Conservation (phyloP, 306 rosid species). For the Vigna angularis region DNA sequence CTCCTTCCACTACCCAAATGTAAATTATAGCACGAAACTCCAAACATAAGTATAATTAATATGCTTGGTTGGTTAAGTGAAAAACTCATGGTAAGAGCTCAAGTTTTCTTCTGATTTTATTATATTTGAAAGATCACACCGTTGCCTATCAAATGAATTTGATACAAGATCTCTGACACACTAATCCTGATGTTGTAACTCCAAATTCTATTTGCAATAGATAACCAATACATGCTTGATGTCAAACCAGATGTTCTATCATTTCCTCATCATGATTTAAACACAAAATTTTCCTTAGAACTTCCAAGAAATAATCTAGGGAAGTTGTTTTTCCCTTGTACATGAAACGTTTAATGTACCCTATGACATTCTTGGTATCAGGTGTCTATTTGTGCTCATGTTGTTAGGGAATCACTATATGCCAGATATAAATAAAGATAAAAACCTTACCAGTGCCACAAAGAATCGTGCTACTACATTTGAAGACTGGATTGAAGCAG, state of each 20-base stretch:
- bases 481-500: slow-evolving; percentile 73
- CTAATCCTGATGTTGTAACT: not conserved
- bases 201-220: slow-evolving; percentile 32
- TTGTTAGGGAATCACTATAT: slow-evolving; percentile 26
- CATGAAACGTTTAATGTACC: slow-evolving; percentile 6
- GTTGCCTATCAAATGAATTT: slow-evolving; percentile 17
- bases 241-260: not conserved
- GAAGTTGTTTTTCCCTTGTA: slow-evolving; percentile 18
- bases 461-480: slow-evolving; percentile 81
- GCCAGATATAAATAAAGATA: slow-evolving; percentile 25
- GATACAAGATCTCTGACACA: slow-evolving; percentile 9
- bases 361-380: not conserved
- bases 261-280: slow-evolving; percentile 18
- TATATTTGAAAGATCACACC: not conserved
- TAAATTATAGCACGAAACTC: slow-evolving; percentile 15
- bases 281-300: slow-evolving; percentile 19
- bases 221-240: not conserved
- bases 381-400: slow-evolving; percentile 1
- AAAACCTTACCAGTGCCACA: slow-evolving; percentile 84
- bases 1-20: slow-evolving; percentile 1
- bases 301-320: not conserved
- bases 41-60: slow-evolving; percentile 9
- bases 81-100: not conserved
- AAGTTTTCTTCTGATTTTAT: not conserved
- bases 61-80: not conserved